These are phyloP conservation scores for Fusarium beomiforme DNA, from an alignment of 2,329 filamentous ascomycete species.

Conservation along the genomic window DNA sequence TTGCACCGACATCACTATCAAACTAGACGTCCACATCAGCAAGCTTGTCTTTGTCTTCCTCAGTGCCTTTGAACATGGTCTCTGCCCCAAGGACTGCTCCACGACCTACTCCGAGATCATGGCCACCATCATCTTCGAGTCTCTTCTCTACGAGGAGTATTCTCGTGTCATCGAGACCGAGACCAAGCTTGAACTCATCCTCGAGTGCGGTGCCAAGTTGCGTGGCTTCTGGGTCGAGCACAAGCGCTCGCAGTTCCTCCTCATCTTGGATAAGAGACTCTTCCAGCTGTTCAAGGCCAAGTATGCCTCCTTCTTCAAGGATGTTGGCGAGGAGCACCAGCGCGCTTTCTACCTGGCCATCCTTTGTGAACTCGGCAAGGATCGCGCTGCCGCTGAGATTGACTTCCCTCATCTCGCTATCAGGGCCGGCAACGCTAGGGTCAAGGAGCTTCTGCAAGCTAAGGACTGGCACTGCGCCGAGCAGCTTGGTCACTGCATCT, in stretches of 20 bases:
- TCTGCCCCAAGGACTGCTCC: slow-evolving; percentile 46
- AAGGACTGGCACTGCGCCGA: slow-evolving; percentile 53
- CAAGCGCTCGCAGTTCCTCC: slow-evolving; percentile 47
- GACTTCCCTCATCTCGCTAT: slow-evolving; percentile 54
- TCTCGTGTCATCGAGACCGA: slow-evolving; percentile 35
- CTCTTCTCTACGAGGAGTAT: slow-evolving; percentile 40
- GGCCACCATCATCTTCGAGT: slow-evolving; percentile 40
- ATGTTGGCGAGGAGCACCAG: slow-evolving; percentile 44
- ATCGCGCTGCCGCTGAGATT: slow-evolving; percentile 45
- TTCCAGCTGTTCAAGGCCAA: slow-evolving; percentile 51
- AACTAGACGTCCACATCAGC: slow-evolving; percentile 48
- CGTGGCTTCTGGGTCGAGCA: slow-evolving; percentile 40
- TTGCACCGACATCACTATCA: slow-evolving; percentile 52
- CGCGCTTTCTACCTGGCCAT: slow-evolving; percentile 54
- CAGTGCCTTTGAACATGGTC: slow-evolving; percentile 55
- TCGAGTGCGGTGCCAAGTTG: slow-evolving; percentile 41
- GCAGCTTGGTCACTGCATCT: slow-evolving; percentile 55
- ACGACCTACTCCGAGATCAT: slow-evolving; percentile 55
- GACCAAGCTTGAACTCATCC: slow-evolving; percentile 31
- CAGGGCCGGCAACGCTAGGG: slow-evolving; percentile 42
- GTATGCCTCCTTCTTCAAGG: slow-evolving; percentile 43
- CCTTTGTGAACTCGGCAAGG: slow-evolving; percentile 50
- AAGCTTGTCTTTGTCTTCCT: slow-evolving; percentile 56
- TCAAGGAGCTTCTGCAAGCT: slow-evolving; percentile 50
- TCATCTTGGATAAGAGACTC: slow-evolving; percentile 51